These are phyloP conservation scores for Dipteronia sinensis DNA, from an alignment of 345 rosid species.

Conservation along the genomic window DNA sequence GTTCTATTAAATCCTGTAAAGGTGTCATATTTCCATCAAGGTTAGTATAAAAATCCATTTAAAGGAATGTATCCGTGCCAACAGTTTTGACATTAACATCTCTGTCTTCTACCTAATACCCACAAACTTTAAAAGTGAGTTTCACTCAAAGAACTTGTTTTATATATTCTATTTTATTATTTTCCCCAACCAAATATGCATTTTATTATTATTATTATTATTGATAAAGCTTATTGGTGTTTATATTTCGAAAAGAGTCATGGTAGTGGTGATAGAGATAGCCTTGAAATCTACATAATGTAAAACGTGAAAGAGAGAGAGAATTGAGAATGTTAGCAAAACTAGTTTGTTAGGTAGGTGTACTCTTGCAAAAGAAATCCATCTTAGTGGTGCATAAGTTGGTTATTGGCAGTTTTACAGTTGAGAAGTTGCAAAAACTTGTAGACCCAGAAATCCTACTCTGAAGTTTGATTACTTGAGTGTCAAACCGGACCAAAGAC, in stretches of 20 bases:
- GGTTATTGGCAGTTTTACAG: conserved; percentile 35
- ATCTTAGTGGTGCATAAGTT: conserved; percentile 27
- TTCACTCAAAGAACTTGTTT: conserved; percentile 37
- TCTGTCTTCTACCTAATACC: conserved; percentile 44
- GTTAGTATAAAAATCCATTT: conserved; percentile 42
- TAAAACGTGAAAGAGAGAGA: background rate
- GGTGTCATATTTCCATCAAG: conserved; percentile 50
- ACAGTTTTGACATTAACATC: conserved; percentile 39
- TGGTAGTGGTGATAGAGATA: background rate
- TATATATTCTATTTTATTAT: conserved; percentile 3
- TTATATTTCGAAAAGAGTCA: conserved; percentile 13
- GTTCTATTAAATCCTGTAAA: conserved; percentile 31
- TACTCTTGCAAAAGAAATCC: conserved; percentile 26
- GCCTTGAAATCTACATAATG: conserved; percentile 6
- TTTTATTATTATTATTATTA: background rate
- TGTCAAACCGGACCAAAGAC: conserved; percentile 6
- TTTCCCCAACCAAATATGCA: conserved; percentile 17
- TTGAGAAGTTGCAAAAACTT: conserved; percentile 38
- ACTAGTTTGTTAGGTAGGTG: conserved; percentile 32
- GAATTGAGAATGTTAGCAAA: conserved; percentile 5
- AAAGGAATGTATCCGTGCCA: conserved; percentile 46
- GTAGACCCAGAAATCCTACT: conserved; percentile 16
- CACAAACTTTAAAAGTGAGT: conserved; percentile 36
- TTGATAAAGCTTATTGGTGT: background rate
- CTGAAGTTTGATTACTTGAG: background rate